phyloP scores from a whole-genome alignment of 495 filamentous ascomycete species.

The Schizothecium vesticola region DNA sequence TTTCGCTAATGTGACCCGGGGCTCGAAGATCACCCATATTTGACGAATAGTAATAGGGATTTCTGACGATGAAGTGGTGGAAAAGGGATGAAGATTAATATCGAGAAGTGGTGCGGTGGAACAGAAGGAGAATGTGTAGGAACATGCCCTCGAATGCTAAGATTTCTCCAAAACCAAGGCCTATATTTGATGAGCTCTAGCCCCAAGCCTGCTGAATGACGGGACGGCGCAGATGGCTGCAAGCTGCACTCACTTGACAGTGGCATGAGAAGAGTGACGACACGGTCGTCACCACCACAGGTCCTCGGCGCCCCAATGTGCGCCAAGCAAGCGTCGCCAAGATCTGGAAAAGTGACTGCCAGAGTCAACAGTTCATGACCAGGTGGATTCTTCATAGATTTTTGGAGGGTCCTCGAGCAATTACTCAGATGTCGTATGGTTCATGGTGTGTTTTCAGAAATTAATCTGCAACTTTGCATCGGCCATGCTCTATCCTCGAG shows the following conservation, averaged over 20 bases:
- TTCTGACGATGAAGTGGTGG: background rate
- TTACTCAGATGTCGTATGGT: background rate
- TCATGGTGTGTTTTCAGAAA: background rate
- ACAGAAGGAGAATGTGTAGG: background rate
- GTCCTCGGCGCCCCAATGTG: background rate
- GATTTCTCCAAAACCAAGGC: background rate
- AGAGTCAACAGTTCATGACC: background rate
- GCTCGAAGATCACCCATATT: slow-evolving; percentile 11
- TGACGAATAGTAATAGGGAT: background rate
- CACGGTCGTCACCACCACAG: background rate
- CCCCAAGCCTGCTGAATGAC: background rate
- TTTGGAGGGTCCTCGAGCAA: background rate
- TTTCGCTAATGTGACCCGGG: slow-evolving; percentile 17
- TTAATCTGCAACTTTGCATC: background rate
- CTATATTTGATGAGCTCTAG: background rate
- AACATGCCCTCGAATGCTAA: background rate
- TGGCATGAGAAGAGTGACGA: background rate
- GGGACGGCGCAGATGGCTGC: background rate
- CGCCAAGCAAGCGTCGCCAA: background rate
- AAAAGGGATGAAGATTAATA: background rate
- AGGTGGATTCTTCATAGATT: background rate
- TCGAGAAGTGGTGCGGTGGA: background rate
- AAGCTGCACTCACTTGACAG: background rate
- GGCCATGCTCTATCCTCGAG: background rate
- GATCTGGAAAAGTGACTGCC: background rate